Evolutionary conservation across 306 rosid species (phyloP).

Genomic region (Luffa aegyptiaca): DNA sequence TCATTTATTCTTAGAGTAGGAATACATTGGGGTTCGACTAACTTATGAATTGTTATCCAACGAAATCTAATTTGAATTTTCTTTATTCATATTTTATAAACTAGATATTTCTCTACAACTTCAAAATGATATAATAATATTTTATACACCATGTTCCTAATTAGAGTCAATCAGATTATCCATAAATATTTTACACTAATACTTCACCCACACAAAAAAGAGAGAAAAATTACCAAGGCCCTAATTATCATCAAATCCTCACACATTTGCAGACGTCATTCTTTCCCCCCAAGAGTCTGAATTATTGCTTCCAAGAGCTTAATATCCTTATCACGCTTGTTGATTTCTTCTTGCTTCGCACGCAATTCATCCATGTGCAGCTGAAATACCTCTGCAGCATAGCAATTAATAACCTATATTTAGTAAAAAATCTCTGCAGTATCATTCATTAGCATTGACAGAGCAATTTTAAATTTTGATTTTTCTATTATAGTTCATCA

Average conservation of each 20-base stretch:
- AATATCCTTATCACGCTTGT: slow-evolving; percentile 76
- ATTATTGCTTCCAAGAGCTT: slow-evolving; percentile 79
- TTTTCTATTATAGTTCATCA: not conserved
- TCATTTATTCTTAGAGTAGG: not conserved
- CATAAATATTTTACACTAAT: not conserved
- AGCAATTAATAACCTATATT: not conserved
- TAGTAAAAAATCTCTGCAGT: not conserved
- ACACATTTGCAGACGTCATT: slow-evolving; percentile 9
- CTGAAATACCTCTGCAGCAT: slow-evolving; percentile 65
- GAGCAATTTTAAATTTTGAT: not conserved
- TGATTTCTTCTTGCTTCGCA: slow-evolving; percentile 64
- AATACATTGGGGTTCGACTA: not conserved
- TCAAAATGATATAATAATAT: not conserved
- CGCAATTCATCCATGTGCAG: slow-evolving; percentile 96
- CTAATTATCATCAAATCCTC: not conserved
- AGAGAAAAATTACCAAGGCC: not conserved
- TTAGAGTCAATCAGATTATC: not conserved
- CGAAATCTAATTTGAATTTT: not conserved
- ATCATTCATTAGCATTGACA: not conserved
- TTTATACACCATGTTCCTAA: not conserved
- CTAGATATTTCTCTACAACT: not conserved
- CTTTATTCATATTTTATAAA: not conserved
- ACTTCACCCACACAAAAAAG: not conserved
- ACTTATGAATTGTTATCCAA: not conserved
- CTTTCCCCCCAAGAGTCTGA: slow-evolving; percentile 73